A percentile compares a stretch with the other conserved stretches of the same genome.
Conservation (phyloP, 148 eudicot genomes). For the Heliosperma pusillum region DNA sequence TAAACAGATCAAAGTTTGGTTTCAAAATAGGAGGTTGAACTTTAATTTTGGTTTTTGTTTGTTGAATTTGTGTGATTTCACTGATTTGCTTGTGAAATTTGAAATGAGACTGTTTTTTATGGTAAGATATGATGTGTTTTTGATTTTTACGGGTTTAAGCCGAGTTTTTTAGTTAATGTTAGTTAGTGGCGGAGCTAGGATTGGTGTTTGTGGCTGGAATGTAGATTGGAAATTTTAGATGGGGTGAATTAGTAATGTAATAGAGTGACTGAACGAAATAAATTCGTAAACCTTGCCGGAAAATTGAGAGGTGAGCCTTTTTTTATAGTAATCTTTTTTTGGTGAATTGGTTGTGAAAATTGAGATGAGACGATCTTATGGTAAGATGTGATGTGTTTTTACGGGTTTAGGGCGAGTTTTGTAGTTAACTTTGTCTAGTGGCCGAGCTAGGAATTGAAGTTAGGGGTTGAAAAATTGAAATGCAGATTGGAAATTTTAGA, state of each 20-base stretch:
- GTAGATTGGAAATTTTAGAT: background rate
- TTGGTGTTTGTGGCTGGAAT: no score
- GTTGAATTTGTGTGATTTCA: background rate
- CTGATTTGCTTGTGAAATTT: background rate
- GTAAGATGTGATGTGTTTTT: background rate
- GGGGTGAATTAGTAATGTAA: background rate
- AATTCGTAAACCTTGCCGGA: no score
- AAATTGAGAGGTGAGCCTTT: no score
- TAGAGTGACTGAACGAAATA: background rate
- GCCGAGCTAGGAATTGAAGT: background rate
- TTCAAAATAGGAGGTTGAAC: slow-evolving; percentile 74
- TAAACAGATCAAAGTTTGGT: slow-evolving; percentile 98
- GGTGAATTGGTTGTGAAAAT: background rate
- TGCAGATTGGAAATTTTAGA: background rate
- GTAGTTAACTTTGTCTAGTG: background rate
- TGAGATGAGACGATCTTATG: background rate
- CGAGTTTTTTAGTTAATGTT: background rate
- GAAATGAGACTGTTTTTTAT: background rate
- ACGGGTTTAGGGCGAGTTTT: background rate
- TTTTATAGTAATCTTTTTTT: background rate
- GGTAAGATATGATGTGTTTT: background rate
- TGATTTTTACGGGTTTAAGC: no score
- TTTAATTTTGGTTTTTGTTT: background rate
- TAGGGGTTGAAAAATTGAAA: no score
- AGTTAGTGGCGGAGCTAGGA: background rate